Conservation (phyloP, 495 filamentous ascomycete genomes). For the Cercophora newfieldiana region DNA sequence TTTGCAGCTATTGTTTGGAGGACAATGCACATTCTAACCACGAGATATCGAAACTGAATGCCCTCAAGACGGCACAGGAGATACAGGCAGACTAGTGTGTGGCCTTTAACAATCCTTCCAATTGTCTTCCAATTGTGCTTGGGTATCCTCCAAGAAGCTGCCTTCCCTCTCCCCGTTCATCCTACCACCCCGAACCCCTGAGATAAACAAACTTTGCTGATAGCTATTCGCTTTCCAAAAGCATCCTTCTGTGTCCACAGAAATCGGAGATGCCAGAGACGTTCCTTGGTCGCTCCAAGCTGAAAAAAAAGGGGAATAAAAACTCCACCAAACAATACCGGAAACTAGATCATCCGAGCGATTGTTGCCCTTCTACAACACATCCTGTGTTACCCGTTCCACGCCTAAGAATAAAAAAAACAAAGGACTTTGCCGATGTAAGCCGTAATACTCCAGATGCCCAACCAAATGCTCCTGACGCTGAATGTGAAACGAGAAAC, state of each 20-base stretch:
- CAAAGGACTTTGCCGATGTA: not conserved
- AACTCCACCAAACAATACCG: not conserved
- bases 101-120: not conserved
- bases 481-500: not conserved
- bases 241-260: not conserved
- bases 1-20: not conserved
- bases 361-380: not conserved
- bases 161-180: not conserved
- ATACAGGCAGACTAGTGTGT: too few relatives aligned
- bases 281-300: not conserved
- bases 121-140: not conserved
- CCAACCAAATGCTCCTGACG: not conserved
- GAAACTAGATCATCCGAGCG: not conserved
- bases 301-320: not conserved
- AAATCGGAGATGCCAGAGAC: not conserved
- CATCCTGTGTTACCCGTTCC: not conserved
- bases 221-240: not conserved
- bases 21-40: not conserved
- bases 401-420: not conserved
- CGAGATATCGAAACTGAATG: not conserved
- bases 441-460: not conserved
- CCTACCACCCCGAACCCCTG: not conserved
- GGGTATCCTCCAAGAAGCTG: too few relatives aligned
- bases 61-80: too few relatives aligned
- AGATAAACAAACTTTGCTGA: not conserved